A percentile compares a stretch with the other conserved stretches of the same genome.
These are phyloP conservation scores for Limnanthes douglasii DNA, from an alignment of 345 rosid species.

Conservation along the genomic window DNA sequence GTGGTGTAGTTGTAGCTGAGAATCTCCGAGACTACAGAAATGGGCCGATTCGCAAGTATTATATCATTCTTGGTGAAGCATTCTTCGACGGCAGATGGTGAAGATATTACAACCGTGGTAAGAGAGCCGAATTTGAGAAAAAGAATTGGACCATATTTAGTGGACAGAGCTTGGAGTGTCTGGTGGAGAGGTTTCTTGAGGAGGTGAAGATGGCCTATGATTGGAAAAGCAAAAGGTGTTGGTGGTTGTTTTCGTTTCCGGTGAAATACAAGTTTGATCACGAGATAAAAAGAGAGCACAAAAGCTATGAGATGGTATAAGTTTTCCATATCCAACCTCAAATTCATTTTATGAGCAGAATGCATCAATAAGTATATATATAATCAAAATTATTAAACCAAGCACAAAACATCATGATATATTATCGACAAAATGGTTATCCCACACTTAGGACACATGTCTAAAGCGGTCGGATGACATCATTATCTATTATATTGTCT, in stretches of 20 bases:
- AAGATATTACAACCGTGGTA: slow-evolving; percentile 22
- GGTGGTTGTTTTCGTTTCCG: slow-evolving; percentile 20
- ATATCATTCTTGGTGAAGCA: slow-evolving; percentile 45
- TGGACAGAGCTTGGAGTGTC: slow-evolving; percentile 17
- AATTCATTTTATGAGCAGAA: no score
- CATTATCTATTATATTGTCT: no score
- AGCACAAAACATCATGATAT: no score
- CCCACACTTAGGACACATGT: no score
- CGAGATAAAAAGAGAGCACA: no score
- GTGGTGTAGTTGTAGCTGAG: slow-evolving; percentile 27
- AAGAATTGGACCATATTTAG: slow-evolving; percentile 24
- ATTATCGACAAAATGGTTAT: no score
- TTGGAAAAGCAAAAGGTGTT: slow-evolving; percentile 25
- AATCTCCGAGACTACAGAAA: slow-evolving; percentile 15
- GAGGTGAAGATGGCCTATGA: slow-evolving; percentile 40
- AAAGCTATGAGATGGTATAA: no score
- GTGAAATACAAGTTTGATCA: no score
- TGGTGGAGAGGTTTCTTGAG: slow-evolving; percentile 24
- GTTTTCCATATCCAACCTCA: no score
- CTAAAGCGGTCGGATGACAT: no score
- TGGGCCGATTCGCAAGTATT: slow-evolving; percentile 36
- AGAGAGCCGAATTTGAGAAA: slow-evolving; percentile 30
- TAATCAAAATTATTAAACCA: no score
- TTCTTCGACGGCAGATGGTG: slow-evolving; percentile 21
- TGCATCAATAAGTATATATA: no score